Evolutionary conservation across 129 eudicot genomes (phyloP).

Genomic region (Sambucus nigra): DNA sequence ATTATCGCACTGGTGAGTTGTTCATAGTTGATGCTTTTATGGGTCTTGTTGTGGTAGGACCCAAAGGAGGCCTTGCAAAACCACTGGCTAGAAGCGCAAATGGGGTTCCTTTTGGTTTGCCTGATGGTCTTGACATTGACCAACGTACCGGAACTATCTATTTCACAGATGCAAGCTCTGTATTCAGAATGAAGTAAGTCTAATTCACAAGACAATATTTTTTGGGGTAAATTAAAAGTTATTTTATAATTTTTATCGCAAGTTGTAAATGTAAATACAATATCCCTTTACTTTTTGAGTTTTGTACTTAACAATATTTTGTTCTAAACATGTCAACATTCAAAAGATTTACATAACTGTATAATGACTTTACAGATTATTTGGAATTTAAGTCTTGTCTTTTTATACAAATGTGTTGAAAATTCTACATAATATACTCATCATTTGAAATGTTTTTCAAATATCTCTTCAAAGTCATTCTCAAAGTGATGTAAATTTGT

Average conservation of each 20-base stretch:
- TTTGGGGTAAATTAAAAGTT: too few relatives aligned
- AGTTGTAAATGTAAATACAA: too few relatives aligned
- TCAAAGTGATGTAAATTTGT: too few relatives aligned
- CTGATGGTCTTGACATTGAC: constrained; percentile 13
- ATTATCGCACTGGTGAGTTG: constrained; percentile 7
- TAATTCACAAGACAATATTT: not conserved
- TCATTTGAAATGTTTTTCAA: too few relatives aligned
- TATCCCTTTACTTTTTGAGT: not conserved
- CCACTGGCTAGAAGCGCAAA: constrained; percentile 5
- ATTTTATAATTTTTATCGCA: too few relatives aligned
- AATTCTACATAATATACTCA: too few relatives aligned
- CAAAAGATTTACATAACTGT: too few relatives aligned
- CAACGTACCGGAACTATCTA: constrained; percentile 6
- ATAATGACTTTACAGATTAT: too few relatives aligned
- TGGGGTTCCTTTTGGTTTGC: constrained; percentile 5
- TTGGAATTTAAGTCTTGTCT: too few relatives aligned
- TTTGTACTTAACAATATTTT: not conserved
- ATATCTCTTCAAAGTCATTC: too few relatives aligned
- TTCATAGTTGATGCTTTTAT: constrained; percentile 11
- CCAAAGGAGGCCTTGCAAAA: constrained; percentile 9
- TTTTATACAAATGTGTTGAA: too few relatives aligned
- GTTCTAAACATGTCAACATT: too few relatives aligned
- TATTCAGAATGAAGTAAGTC: not conserved
- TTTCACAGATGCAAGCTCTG: constrained; percentile 16
- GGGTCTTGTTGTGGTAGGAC: constrained; percentile 18